phyloP scores from a whole-genome alignment of 2,329 filamentous ascomycete species.

The Epichloe aotearoae region DNA sequence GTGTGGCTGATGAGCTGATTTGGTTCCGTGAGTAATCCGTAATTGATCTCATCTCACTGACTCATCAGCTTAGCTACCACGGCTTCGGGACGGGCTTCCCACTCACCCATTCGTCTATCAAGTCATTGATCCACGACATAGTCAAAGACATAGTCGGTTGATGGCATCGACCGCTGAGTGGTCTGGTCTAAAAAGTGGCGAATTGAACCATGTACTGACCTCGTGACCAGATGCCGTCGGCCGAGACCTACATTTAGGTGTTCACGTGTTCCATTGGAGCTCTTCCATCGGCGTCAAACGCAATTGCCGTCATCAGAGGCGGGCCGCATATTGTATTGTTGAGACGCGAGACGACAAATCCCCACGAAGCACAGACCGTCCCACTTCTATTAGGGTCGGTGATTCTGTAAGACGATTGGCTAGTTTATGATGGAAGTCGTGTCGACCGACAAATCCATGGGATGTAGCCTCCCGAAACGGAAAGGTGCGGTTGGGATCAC shows the following conservation, averaged over 20 bases:
- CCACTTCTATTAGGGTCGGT: background rate
- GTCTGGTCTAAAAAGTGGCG: background rate
- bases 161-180: background rate
- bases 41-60: background rate
- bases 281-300: too few species aligned
- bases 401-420: slow-evolving; percentile 12
- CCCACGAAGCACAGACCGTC: background rate
- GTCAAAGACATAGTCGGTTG: background rate
- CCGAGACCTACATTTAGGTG: slow-evolving; percentile 8
- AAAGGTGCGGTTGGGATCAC: background rate
- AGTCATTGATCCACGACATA: background rate
- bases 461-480: background rate
- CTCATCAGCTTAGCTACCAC: background rate
- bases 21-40: background rate
- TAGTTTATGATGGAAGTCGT: background rate
- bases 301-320: background rate
- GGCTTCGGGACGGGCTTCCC: background rate
- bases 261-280: background rate
- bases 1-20: background rate
- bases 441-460: background rate
- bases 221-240: slow-evolving; percentile 7
- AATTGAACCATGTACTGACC: background rate
- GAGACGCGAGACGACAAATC: background rate
- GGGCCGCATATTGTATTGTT: background rate
- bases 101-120: background rate